Percentiles rank a stretch among this genome's conserved stretches.
Evolutionary conservation across 1,284 basidiomycete genomes (phyloP).

Genomic region (Stygiomarasmius scandens): DNA sequence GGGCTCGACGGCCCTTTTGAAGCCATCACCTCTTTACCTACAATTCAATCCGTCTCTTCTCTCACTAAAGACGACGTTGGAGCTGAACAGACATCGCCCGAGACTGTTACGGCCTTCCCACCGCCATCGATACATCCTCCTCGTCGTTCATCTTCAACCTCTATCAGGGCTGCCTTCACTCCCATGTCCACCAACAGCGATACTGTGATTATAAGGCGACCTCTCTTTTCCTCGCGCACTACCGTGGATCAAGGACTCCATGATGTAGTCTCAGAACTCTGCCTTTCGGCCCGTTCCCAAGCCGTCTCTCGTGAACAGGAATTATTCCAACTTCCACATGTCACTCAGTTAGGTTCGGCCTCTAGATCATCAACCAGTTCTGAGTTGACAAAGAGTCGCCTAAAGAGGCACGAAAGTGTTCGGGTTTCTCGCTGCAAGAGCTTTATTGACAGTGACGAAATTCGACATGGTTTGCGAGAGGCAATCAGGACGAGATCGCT

Average conservation of each 20-base stretch:
- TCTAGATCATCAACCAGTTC: slow-evolving; percentile 26
- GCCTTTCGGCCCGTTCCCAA: slow-evolving; percentile 60
- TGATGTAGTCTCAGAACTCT: slow-evolving; percentile 70
- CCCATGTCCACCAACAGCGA: slow-evolving; percentile 51
- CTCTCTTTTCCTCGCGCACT: slow-evolving; percentile 67
- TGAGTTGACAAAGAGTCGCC: slow-evolving; percentile 49
- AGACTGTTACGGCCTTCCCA: neutral
- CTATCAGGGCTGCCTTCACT: slow-evolving; percentile 58
- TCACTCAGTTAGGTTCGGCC: slow-evolving; percentile 39
- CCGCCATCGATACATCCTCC: slow-evolving; percentile 30
- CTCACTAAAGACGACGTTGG: slow-evolving; percentile 28
- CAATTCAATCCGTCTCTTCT: slow-evolving; percentile 66
- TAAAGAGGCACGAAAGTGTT: slow-evolving; percentile 69
- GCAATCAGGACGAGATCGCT: slow-evolving; percentile 33
- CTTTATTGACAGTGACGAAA: slow-evolving; percentile 32
- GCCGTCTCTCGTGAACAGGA: slow-evolving; percentile 63
- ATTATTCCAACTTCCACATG: slow-evolving; percentile 59
- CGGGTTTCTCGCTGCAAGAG: slow-evolving; percentile 58
- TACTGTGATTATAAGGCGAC: slow-evolving; percentile 69
- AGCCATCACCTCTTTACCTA: slow-evolving; percentile 46
- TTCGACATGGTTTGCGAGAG: slow-evolving; percentile 19
- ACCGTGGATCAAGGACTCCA: slow-evolving; percentile 68
- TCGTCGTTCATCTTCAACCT: slow-evolving; percentile 60
- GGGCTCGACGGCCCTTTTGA: slow-evolving; percentile 42
- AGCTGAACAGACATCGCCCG: neutral